Evolutionary conservation across 2,329 filamentous ascomycete species (phyloP), one percentile per base, ranked within the genome.

Genomic region (Nothomitra cinnamomea): DNA sequence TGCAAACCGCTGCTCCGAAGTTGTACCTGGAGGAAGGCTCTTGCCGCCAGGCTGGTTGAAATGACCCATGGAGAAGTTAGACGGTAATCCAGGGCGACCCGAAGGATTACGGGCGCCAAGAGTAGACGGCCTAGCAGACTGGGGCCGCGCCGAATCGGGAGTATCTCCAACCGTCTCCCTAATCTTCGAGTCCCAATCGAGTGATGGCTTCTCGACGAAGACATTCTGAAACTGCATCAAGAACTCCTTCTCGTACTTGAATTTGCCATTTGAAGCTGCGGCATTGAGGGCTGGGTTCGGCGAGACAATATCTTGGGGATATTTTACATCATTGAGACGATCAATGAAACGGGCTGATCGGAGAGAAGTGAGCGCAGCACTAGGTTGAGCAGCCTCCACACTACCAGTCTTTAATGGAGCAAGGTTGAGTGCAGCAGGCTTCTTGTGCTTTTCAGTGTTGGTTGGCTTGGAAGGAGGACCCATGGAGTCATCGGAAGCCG

Each of bases 191-290:
- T 94, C 85, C 79, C 95, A 98, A 64, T 96, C 90, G 43, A 89
- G 69, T 0, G 88, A 94, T 13, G 92, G 92, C 71, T 95, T 94
- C 73, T 98, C 92, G 58, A 87, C 94, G 71, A 95, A 98, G 19
- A 95, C 87, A 61, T 79, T 79, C 71, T 95, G 87, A 76, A 98
- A 98, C 65, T 98, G 92, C 28, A 98, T 76, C 70, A 98, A 73
- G 74, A 98, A 98, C 61, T 84, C 83, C 62, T 89, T 86, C 70
- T 96, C 88, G 68, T 98, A 98, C 67, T 94, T 89, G 73, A 94
- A 94, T 71, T 89, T 90, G 67, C 84, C 86, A 35, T 79, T 75
- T 25, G 87, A 84, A 15, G 84, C 84, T 57, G 62, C 70, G 41
- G 78, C 73, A 67, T 96, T 98, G 59, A 95, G 72, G 2, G 90